phyloP scores from a whole-genome alignment of 2,329 filamentous ascomycete genomes.

The Curvularia lunata region DNA sequence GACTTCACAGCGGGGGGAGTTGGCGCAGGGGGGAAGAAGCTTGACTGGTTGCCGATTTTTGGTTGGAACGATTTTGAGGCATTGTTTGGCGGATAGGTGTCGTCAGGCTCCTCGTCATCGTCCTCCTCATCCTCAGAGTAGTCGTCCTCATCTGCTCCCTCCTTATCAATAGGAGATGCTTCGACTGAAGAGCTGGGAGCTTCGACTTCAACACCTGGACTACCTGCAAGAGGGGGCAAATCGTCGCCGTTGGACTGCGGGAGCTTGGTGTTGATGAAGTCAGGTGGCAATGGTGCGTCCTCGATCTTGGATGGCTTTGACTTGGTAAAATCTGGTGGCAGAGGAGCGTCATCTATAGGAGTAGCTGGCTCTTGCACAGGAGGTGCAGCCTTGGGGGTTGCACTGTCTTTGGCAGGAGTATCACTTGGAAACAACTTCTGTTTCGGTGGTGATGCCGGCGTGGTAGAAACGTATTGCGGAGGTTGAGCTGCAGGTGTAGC shows the following conservation, averaged over 20 bases:
- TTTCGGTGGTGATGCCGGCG: constrained; percentile 43
- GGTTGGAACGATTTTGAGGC: constrained; percentile 25
- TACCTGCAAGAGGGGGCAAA: constrained; percentile 55
- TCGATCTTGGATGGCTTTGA: constrained; percentile 35
- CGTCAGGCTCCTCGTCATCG: constrained; percentile 53
- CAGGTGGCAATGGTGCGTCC: constrained; percentile 48
- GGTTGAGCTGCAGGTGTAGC: constrained; percentile 50
- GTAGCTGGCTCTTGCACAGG: constrained; percentile 36
- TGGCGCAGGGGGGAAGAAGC: constrained; percentile 40
- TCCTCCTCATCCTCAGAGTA: constrained; percentile 49
- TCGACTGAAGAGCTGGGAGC: constrained; percentile 45
- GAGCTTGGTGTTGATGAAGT: constrained; percentile 39
- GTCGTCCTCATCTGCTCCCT: constrained; percentile 37
- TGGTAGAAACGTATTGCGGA: constrained; percentile 47
- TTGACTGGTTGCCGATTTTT: constrained; percentile 31
- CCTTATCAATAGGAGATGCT: constrained; percentile 40
- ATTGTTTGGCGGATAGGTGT: constrained; percentile 42
- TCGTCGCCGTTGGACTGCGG: constrained; percentile 47
- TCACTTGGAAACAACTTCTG: constrained; percentile 30
- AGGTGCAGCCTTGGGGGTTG: constrained; percentile 41
- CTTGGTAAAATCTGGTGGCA: constrained; percentile 47
- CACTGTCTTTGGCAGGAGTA: constrained; percentile 24
- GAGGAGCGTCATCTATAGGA: constrained; percentile 45
- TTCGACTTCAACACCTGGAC: constrained; percentile 54
- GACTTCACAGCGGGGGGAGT: constrained; percentile 41